phyloP scores from a whole-genome alignment of 2,329 filamentous ascomycete genomes.

The Fusarium sp. region DNA sequence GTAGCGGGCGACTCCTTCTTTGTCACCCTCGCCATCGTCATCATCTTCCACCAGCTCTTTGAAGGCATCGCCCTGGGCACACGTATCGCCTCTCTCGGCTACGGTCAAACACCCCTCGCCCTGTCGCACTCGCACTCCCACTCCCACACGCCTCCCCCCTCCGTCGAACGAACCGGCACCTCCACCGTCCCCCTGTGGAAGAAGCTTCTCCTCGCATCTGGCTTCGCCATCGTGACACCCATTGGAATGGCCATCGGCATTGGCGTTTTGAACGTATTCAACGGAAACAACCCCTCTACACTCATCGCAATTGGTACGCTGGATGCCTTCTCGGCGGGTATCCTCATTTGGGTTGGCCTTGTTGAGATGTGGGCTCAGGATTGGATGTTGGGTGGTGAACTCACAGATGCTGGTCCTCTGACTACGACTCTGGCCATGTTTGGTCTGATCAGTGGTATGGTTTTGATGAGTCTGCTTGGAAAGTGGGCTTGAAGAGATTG shows the following conservation, averaged over 20 bases:
- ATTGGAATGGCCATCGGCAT: constrained; percentile 83
- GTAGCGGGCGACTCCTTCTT: constrained; percentile 66
- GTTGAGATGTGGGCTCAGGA: constrained; percentile 83
- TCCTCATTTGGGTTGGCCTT: constrained; percentile 78
- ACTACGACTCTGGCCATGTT: constrained; percentile 61
- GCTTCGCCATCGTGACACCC: constrained; percentile 76
- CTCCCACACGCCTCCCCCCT: constrained; percentile 32
- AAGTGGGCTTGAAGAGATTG: constrained; percentile 70
- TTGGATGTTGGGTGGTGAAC: constrained; percentile 69
- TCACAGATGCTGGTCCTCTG: constrained; percentile 59
- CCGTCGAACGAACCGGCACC: constrained; percentile 27
- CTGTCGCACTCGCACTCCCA: constrained; percentile 30
- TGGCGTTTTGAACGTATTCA: constrained; percentile 73
- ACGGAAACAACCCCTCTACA: constrained; percentile 74
- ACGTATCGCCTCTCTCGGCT: constrained; percentile 69
- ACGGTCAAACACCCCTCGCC: constrained; percentile 31
- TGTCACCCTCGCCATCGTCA: constrained; percentile 68
- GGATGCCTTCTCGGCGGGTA: constrained; percentile 77
- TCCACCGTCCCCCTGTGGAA: constrained; percentile 51
- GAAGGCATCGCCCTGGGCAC: constrained; percentile 78
- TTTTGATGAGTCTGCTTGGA: constrained; percentile 75
- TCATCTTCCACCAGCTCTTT: constrained; percentile 81
- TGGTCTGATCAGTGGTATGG: constrained; percentile 68
- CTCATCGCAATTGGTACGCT: constrained; percentile 77
- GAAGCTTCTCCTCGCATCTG: constrained; percentile 68